Conservation (phyloP, 306 rosid genomes). For the Castanea crenata region DNA sequence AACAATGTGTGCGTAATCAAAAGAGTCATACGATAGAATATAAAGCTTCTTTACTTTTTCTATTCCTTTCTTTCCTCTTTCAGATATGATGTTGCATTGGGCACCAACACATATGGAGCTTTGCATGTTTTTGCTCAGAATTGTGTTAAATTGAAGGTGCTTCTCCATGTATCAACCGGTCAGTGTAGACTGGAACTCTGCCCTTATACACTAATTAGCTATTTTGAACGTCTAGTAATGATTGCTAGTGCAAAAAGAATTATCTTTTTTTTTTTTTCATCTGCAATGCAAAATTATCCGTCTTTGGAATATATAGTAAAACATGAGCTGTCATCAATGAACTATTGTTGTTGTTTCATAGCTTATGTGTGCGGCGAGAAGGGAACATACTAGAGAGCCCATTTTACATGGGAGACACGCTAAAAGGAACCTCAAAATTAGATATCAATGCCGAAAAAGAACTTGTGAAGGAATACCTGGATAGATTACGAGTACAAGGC, state of each 20-base stretch:
- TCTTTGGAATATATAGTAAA: background rate
- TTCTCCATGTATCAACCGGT: too few species aligned
- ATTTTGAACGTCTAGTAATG: background rate
- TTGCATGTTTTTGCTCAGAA: too few species aligned
- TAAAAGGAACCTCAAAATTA: conserved; percentile 11
- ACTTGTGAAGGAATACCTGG: conserved; percentile 13
- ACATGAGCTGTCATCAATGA: background rate
- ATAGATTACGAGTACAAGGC: conserved; percentile 7
- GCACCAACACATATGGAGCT: too few species aligned
- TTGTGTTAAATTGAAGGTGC: too few species aligned
- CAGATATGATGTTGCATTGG: too few species aligned
- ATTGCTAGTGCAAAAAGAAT: background rate
- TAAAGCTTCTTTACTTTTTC: too few species aligned
- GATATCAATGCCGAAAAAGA: conserved; percentile 30
- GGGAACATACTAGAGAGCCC: conserved; percentile 28
- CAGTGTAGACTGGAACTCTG: too few species aligned
- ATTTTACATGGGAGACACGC: conserved; percentile 11
- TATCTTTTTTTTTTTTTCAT: background rate
- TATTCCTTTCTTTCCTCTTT: too few species aligned
- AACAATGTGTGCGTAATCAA: background rate
- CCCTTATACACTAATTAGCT: too few species aligned
- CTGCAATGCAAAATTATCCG: background rate
- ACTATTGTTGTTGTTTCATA: background rate
- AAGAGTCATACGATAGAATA: background rate
- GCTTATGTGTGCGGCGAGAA: conserved; percentile 33